Base-by-base conservation (phyloP, 257 asterid genomes). In the Scutellaria barbata region DNA sequence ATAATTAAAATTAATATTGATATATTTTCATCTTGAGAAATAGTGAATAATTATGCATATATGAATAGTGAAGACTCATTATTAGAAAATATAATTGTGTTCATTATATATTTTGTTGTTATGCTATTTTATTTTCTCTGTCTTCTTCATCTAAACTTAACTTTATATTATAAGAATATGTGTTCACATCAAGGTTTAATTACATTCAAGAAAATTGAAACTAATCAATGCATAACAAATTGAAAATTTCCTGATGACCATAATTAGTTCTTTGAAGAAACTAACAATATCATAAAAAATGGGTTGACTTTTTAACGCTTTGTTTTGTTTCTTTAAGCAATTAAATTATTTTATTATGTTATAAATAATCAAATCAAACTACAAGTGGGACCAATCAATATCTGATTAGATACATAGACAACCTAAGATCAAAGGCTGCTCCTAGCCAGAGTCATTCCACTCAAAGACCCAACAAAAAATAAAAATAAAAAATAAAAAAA, bases 231-330 rank as follows among this genome's bases (percentile, higher is more conserved):
- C 30, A 5, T 30, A 59, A 58, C 39, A 70, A 30, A 3, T 2
- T 30, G 1, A 30, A 30, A 71, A 57, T 3, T 45, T 30, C 17
- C 10, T 0, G 39, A 43, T 43, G 10, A 12, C 10, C 46, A 69
- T 35, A 35, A 42, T 59, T 37, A 16, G 11, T 33, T 10, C 39
- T 18, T 71, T 71, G 69, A 60, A 57, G 50, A 43, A 3, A 35
- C 4, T 56, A 46, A 22, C 50, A 37, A 40, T 22, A 57, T 46
- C 35, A 70, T 48, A 71, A 25, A 30, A 1, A 61, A 47, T 17
- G 14, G 41, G 62, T 10, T 47, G 76, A 72, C 76, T 60, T 35
- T 45, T 1, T 10, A 7, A 20, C 0, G 45, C 37, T 25, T 41
- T 30, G 11, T 42, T 57, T 45, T 47, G 40, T 55, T 64, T 50